Base-by-base conservation (phyloP, 495 filamentous ascomycete species). In the Trichoderma erinaceum region DNA sequence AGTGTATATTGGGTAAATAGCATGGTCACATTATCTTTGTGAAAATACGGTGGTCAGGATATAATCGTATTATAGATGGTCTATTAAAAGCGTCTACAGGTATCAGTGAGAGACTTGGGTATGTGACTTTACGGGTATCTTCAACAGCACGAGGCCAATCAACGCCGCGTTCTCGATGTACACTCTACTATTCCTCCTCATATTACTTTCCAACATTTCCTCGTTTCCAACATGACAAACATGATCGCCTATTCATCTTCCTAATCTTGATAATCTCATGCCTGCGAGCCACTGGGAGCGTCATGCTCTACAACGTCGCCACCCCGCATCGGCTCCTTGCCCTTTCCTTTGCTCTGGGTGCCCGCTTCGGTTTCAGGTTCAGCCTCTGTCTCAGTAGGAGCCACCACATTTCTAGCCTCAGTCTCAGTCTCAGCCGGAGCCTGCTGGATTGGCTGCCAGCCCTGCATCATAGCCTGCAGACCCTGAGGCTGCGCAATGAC, bases 401-500 rank as follows among this genome's bases (percentile, higher is more conserved):
- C 18, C 18, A 10, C 18, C 8, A 23, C n/a, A 21, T 52, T 8
- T n/a, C n/a, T 18, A 23, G 18, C 46, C n/a, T 15, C n/a, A 52
- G 48, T 8, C 38, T 65, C 29, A 65, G 32, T 15, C 5, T 32
- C 38, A 44, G 64, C 11, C 64, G 21, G 64, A 38, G 12, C 32
- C 21, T 66, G 64, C 5, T 32, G 64, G 1, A 66, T 25, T 7
- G 29, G 64, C 41, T 66, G 64, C 64, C 64, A 66, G 10, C 63
- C 63, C 21, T 66, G 64, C 48, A 52, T 52, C 48, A 52, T 52
- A 10, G 67, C 61, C 27, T 66, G 70, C 65, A 66, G 71, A 21
- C 3, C 41, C 65, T 15, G 64, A 0, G 38, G 35, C 23, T 18
- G 35, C 35, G 35, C 65, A 66, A 46, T 32, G 25, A 41, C 21